phyloP scores from a whole-genome alignment of 78 protist species.

The Speleostelium caveatum region DNA sequence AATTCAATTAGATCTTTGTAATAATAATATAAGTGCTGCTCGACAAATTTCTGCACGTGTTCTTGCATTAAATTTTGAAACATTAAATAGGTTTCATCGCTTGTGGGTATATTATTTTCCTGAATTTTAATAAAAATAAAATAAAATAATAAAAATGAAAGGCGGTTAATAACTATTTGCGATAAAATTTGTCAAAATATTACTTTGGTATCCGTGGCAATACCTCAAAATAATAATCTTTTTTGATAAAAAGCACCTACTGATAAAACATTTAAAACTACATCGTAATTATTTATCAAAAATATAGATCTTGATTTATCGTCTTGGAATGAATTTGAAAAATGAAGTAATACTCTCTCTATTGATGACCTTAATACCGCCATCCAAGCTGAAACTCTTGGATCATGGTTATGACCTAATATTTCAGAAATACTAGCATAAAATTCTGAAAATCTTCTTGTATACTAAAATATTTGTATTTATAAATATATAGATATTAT shows the following conservation, averaged over 20 bases:
- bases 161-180: neutral
- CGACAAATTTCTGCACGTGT: slow-evolving; percentile 27
- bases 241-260: neutral
- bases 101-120: slow-evolving; percentile 46
- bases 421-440: slow-evolving; percentile 54
- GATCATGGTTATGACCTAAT: slow-evolving; percentile 1
- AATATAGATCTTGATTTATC: slow-evolving; percentile 52
- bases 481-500: neutral
- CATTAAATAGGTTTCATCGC: slow-evolving; percentile 19
- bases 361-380: slow-evolving; percentile 53
- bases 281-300: slow-evolving; percentile 65
- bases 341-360: slow-evolving; percentile 44
- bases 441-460: slow-evolving; percentile 73
- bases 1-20: slow-evolving; percentile 22
- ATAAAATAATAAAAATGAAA: neutral
- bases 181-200: neutral
- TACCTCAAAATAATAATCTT: too few relatives aligned
- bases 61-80: slow-evolving; percentile 30
- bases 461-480: slow-evolving; percentile 4
- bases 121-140: neutral
- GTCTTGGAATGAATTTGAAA: slow-evolving; percentile 19
- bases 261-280: slow-evolving; percentile 22
- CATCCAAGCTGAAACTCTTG: slow-evolving; percentile 71
- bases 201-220: neutral
- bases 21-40: slow-evolving; percentile 17